Conservation (phyloP, 805 yeast genomes). For the Hanseniaspora vineae region DNA sequence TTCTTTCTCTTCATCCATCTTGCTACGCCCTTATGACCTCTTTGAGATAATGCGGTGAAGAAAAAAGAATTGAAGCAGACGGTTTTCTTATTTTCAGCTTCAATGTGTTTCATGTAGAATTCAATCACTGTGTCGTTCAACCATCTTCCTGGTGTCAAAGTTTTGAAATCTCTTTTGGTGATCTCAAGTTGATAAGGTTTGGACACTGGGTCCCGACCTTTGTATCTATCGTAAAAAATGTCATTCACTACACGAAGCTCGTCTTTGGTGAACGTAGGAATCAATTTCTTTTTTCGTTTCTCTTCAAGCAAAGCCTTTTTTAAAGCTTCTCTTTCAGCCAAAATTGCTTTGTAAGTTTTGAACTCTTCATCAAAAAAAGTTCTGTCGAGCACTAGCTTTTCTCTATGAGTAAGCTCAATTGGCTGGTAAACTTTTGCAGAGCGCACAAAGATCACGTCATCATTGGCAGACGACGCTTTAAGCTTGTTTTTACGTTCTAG, state of each 20-base stretch:
- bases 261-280: constrained; percentile 14
- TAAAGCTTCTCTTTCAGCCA: not conserved
- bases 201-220: constrained; percentile 5
- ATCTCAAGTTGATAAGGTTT: constrained; percentile 42
- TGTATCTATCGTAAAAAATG: constrained; percentile 16
- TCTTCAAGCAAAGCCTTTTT: not conserved
- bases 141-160: constrained; percentile 66
- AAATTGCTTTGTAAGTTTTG: not conserved
- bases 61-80: constrained; percentile 85
- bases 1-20: constrained; percentile 77
- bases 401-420: constrained; percentile 3
- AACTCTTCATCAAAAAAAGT: constrained; percentile 1
- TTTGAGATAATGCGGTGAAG: constrained; percentile 52
- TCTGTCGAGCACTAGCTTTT: not conserved
- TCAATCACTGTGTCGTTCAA: constrained; percentile 86
- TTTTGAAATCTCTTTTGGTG: constrained; percentile 50
- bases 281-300: constrained; percentile 7
- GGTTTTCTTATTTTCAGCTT: constrained; percentile 25
- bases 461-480: not conserved
- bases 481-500: not conserved
- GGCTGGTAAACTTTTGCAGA: constrained; percentile 6
- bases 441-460: constrained; percentile 11
- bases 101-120: constrained; percentile 42
- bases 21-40: constrained; percentile 71
- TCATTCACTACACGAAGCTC: constrained; percentile 16